Evolutionary conservation across 1,284 basidiomycete genomes (phyloP), one percentile per base, ranked within the genome.

Genomic region (Ceraceosorus guamensis): DNA sequence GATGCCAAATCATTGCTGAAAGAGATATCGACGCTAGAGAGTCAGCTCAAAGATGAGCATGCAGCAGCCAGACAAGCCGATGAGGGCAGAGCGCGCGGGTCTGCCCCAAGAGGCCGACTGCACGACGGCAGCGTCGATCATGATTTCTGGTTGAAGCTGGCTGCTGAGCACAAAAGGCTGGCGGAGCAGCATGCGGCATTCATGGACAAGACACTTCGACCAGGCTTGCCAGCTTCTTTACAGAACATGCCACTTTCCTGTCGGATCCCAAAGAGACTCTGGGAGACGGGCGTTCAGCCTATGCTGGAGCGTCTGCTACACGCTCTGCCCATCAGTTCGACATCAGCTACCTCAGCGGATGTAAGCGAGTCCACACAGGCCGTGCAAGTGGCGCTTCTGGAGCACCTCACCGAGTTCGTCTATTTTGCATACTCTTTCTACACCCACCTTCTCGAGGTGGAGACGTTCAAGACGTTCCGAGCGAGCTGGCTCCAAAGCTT

Each of bases 401-500:
- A 93, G 67, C 84, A 89, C 62, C 81, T 97, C 44, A 84, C 87
- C 66, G 86, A 93, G 63, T 93, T 92, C 68, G 89, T 97, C 52
- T 91, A 92, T 71, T 93, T 89, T 67, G 88, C 92, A 0, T 98
- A 98, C 77, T 85, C 85, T 0, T 93, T 92, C 71, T 97, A 97
- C 79, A 87, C 90, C 0, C 85, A 86, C 46, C 82, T 98, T 6
- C 81, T 91, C 53, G 93, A 97, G 71, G 87, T 92, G 70, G 84
- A 84, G 16, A 82, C 80, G 2, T 82, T 96, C 52, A 77, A 77
- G 10, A 77, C 79, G 7, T 92, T 92, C 79, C 84, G 86, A 57
- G 81, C 83, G 1, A 85, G 85, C 1, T 98, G 93, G 91, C 84
- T 97, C 52, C 92, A 99, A 76, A 90, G 91, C 5, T 84, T 98